Evolutionary conservation across 768 basidiomycete genomes (phyloP).

Genomic region (Termitomyces sp.): DNA sequence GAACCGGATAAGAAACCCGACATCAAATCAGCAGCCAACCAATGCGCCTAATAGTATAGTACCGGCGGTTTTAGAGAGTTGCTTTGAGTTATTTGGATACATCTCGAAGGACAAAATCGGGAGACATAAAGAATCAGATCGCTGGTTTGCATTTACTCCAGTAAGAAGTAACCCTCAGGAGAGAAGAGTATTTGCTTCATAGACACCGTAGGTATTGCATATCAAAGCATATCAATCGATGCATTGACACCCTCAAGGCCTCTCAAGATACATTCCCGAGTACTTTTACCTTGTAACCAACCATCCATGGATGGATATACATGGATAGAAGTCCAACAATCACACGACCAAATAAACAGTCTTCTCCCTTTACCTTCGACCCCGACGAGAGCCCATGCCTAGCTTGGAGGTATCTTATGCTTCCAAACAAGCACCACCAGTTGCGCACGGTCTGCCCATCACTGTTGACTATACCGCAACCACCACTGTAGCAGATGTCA

Average conservation of each 20-base stretch:
- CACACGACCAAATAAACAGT: neutral
- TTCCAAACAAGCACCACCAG: slow-evolving; percentile 37
- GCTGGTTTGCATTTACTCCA: neutral
- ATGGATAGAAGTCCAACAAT: neutral
- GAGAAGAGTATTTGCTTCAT: neutral
- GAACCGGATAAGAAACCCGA: neutral
- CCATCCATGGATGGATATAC: too few species aligned
- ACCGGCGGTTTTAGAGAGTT: too few species aligned
- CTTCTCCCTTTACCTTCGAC: neutral
- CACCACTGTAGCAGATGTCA: slow-evolving; percentile 65
- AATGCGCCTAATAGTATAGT: too few species aligned
- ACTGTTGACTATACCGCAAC: slow-evolving; percentile 42
- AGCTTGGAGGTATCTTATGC: slow-evolving; percentile 48
- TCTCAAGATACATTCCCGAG: too few species aligned
- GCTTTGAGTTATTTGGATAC: too few species aligned
- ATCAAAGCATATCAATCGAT: too few species aligned
- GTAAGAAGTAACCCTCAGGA: neutral
- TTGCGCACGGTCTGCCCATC: slow-evolving; percentile 49
- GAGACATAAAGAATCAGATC: neutral
- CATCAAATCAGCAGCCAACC: neutral
- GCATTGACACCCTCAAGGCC: too few species aligned
- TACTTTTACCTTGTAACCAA: too few species aligned
- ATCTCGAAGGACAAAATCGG: neutral
- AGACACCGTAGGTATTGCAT: neutral
- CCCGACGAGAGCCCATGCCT: slow-evolving; percentile 23